phyloP scores from a whole-genome alignment of 2,329 filamentous ascomycete species.

The Harringtonia lauricola region DNA sequence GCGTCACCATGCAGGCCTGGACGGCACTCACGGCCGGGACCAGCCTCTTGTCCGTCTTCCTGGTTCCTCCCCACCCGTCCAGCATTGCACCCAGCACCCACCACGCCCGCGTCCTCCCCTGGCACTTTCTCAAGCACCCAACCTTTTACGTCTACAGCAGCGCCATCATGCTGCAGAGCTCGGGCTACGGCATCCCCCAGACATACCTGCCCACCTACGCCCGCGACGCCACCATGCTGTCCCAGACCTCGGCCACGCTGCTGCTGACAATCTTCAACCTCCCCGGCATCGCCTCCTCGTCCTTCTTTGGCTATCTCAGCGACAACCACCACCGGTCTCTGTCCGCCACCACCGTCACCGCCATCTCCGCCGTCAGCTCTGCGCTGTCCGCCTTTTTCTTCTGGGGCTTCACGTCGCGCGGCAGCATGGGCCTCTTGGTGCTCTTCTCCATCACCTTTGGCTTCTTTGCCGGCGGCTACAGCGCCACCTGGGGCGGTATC shows the following conservation, averaged over 20 bases:
- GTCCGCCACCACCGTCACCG: neutral
- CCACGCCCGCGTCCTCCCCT: neutral
- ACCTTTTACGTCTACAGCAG: slow-evolving; percentile 3
- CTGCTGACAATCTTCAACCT: slow-evolving; percentile 3
- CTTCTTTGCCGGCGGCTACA: slow-evolving; percentile 4
- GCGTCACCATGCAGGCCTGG: slow-evolving; percentile 9
- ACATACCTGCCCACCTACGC: slow-evolving; percentile 3
- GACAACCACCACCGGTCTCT: neutral
- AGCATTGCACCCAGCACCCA: neutral
- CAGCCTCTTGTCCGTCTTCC: neutral
- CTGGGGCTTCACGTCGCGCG: slow-evolving; percentile 1
- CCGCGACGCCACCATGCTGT: neutral
- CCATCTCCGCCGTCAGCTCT: neutral
- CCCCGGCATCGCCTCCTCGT: neutral
- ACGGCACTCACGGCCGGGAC: neutral
- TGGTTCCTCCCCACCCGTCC: neutral
- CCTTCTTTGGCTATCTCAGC: slow-evolving; percentile 4
- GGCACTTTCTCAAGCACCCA: slow-evolving; percentile 1
- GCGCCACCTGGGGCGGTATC: slow-evolving; percentile 3
- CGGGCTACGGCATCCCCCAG: slow-evolving; percentile 3
- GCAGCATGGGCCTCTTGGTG: slow-evolving; percentile 1
- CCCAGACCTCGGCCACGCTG: neutral
- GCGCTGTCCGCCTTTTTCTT: slow-evolving; percentile 1
- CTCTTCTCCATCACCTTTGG: slow-evolving; percentile 4
- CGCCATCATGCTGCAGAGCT: slow-evolving; percentile 2